A percentile compares a stretch with the other conserved stretches of the same genome.
phyloP scores from a whole-genome alignment of 352 stramenopile genomes.

The Globisporangium viniferum region DNA sequence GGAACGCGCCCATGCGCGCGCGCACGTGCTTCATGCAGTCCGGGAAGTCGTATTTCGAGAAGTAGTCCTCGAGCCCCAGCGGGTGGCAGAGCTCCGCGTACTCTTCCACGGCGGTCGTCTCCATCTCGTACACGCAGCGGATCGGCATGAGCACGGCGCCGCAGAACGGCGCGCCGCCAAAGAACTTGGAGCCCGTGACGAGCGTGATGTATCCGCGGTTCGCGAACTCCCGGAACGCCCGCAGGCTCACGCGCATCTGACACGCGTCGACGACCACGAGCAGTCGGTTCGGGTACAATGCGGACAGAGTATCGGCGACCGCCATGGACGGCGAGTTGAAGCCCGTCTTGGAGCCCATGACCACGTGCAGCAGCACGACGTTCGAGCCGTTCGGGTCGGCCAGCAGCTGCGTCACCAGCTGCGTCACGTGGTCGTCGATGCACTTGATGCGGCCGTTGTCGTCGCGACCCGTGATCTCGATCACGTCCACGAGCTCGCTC shows the following conservation, averaged over 20 bases:
- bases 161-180: slow-evolving; percentile 81
- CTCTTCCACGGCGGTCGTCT: slow-evolving; percentile 52
- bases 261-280: slow-evolving; percentile 86
- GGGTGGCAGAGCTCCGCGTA: slow-evolving; percentile 64
- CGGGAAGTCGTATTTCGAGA: slow-evolving; percentile 77
- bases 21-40: slow-evolving; percentile 64
- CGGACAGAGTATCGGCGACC: slow-evolving; percentile 45
- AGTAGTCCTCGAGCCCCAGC: slow-evolving; percentile 78
- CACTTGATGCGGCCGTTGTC: slow-evolving; percentile 47
- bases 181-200: slow-evolving; percentile 88
- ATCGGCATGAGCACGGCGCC: slow-evolving; percentile 81
- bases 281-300: slow-evolving; percentile 62
- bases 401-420: slow-evolving; percentile 47
- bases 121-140: slow-evolving; percentile 76
- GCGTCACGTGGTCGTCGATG: slow-evolving; percentile 40
- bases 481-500: slow-evolving; percentile 55
- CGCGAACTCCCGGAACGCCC: slow-evolving; percentile 59
- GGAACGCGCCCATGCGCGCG: slow-evolving; percentile 40
- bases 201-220: slow-evolving; percentile 68
- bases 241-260: slow-evolving; percentile 75
- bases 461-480: slow-evolving; percentile 57
- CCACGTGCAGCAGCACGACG: slow-evolving; percentile 83
- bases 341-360: slow-evolving; percentile 85
- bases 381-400: slow-evolving; percentile 33
- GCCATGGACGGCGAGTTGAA: slow-evolving; percentile 76